Conservation (phyloP, 2,329 filamentous ascomycete species). For the Alternaria arbusti region DNA sequence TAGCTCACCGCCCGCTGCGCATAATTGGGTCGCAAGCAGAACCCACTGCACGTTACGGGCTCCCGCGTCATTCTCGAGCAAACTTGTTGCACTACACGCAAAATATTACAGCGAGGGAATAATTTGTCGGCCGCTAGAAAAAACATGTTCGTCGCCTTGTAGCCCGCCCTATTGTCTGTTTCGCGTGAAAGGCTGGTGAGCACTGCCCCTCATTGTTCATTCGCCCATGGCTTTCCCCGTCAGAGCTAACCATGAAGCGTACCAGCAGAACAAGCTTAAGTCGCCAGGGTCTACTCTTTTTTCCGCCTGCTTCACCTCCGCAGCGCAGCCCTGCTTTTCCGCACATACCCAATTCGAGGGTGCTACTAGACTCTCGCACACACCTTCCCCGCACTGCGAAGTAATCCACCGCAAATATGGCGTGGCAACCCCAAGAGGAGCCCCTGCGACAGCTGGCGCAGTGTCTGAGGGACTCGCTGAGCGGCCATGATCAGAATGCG, state of each 20-base stretch:
- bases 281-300: constrained; percentile 27
- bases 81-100: constrained; percentile 36
- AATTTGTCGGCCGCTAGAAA: constrained; percentile 4
- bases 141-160: constrained; percentile 41
- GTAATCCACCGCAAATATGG: constrained; percentile 62
- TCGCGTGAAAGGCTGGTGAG: constrained; percentile 37
- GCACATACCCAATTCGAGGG: constrained; percentile 1
- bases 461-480: constrained; percentile 91
- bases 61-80: constrained; percentile 41
- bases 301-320: constrained; percentile 15
- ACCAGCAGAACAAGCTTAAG: constrained; percentile 39
- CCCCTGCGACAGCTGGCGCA: constrained; percentile 86
- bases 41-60: constrained; percentile 33
- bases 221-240: constrained; percentile 27
- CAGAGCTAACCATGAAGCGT: constrained; percentile 42
- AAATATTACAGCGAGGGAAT: constrained; percentile 23
- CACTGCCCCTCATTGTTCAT: constrained; percentile 26
- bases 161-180: constrained; percentile 31
- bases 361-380: constrained; percentile 13
- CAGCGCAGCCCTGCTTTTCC: constrained; percentile 11
- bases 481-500: constrained; percentile 76
- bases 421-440: constrained; percentile 90
- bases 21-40: constrained; percentile 18
- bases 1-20: constrained; percentile 23
- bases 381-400: constrained; percentile 20